Base-by-base conservation (phyloP, 192 early-diverging fungal species). In the Linnemannia elongata region DNA sequence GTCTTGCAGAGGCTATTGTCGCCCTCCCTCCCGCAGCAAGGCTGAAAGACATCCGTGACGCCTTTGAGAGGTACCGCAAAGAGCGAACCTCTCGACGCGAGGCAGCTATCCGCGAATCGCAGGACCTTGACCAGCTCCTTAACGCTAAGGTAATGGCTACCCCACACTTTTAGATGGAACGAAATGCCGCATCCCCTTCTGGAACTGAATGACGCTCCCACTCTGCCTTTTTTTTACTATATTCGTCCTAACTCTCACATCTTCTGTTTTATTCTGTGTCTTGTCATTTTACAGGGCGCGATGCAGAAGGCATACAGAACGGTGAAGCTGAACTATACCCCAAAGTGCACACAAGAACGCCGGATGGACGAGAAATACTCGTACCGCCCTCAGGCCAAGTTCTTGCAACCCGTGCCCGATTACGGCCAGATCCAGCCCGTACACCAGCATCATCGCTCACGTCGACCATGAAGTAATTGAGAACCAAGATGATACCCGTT, bases 311-410 rank as follows among this genome's bases (percentile, higher is more conserved):
- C 80, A 22, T 86, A 80, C 55, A 75, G 84, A 18, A 69, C 84
- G 1, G 12, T 77, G 39, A 41, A 77, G 8, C 69, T 86, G 54
- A 86, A 86, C 45, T 86, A 81, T n/a, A 69, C 74, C 1, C 79
- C 84, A 9, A 81, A 86, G 36, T 86, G 44, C 42, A 77, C 77
- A 15, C 74, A 74, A 10, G 79, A 86, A 12, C 44, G 71, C 17
- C 60, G 36, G 75, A 74, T 66, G 39, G 84, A 86, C 27, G 79
- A 77, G 52, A 86, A 86, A 39, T 86, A 80, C 30, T 47, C 84
- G 0, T 86, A 77, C 71, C 78, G 84, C n/a, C 84, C 84, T 24
- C 84, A 86, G 70, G 84, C 84, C n/a, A 81, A 30, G 33, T 86
- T 86, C 41, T 18, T 86, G 54, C 33, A 72, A 5, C 73, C 27